Conservation (phyloP, 257 asterid genomes). For the Anisodus tanguticus region DNA sequence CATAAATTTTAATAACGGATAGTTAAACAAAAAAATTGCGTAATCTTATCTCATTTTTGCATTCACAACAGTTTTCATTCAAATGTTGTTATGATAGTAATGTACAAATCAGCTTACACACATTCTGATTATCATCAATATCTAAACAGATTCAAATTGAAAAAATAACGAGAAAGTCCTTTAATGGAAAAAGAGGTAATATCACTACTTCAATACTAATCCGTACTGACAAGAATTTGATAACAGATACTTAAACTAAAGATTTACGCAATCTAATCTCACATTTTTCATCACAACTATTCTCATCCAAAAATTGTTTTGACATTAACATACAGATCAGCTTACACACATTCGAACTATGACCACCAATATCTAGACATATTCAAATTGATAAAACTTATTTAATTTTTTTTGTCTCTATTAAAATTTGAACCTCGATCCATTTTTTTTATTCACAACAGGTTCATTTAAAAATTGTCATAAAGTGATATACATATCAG, state of each 20-base stretch:
- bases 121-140: neutral
- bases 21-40: neutral
- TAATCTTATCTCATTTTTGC: neutral
- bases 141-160: neutral
- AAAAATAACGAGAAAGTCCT: neutral
- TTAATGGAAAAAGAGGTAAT: neutral
- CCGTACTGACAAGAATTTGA: too few relatives aligned
- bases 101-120: neutral
- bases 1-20: neutral
- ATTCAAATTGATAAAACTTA: too few relatives aligned
- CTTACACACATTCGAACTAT: too few relatives aligned
- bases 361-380: too few relatives aligned
- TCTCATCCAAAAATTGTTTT: neutral
- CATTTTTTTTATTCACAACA: too few relatives aligned
- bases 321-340: neutral
- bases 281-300: neutral
- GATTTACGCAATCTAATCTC: neutral
- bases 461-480: neutral
- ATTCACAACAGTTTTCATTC: neutral
- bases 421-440: neutral
- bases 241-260: neutral
- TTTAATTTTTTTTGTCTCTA: too few relatives aligned
- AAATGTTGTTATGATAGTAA: neutral
- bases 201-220: too few relatives aligned
- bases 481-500: neutral